Conservation (phyloP, 2,329 filamentous ascomycete genomes). For the Botrytis porri region DNA sequence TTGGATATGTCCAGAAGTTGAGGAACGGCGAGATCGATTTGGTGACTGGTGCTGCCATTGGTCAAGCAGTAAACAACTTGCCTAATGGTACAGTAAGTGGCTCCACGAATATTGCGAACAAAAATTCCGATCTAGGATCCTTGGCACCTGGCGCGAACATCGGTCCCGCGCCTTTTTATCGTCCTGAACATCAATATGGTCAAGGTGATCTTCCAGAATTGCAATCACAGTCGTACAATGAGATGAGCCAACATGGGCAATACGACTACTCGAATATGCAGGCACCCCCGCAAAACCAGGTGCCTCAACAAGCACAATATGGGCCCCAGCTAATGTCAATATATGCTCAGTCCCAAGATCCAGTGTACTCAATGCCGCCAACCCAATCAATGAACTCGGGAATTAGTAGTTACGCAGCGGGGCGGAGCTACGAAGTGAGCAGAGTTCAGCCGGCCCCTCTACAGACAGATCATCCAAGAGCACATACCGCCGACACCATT, state of each 20-base stretch:
- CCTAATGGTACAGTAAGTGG: background rate
- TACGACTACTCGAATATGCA: background rate
- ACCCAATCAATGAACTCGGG: background rate
- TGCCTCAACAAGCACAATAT: background rate
- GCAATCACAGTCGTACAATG: background rate
- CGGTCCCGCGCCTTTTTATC: background rate
- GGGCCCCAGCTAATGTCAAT: background rate
- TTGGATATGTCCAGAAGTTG: background rate
- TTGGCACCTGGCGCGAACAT: background rate
- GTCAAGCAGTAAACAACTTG: background rate
- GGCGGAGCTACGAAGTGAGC: background rate
- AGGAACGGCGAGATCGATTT: background rate
- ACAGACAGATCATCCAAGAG: background rate
- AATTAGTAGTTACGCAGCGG: background rate
- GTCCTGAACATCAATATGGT: background rate
- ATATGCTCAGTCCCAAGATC: background rate
- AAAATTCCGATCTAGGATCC: background rate
- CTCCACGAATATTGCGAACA: background rate
- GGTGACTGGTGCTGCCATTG: background rate
- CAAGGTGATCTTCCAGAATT: rapidly evolving
- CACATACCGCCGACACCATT: background rate
- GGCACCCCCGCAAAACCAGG: background rate
- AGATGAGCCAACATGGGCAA: background rate
- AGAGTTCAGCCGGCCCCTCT: background rate
- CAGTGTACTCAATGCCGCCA: background rate